Conservation (phyloP, 2,329 filamentous ascomycete genomes). For the Fusarium pseudograminearum region DNA sequence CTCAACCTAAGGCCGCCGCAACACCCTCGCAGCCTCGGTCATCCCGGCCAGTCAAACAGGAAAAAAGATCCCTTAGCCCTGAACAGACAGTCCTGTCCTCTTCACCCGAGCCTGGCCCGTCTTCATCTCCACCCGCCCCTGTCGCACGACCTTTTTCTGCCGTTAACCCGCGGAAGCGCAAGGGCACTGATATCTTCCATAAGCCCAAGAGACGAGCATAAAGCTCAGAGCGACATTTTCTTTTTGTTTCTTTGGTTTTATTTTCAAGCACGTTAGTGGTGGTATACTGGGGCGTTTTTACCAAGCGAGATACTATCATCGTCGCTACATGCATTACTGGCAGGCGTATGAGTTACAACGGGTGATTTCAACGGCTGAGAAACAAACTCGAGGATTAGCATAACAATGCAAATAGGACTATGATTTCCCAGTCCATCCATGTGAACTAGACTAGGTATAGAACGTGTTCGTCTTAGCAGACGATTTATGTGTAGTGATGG, state of each 20-base stretch:
- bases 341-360: constrained; percentile 5
- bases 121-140: constrained; percentile 38
- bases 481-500: neutral
- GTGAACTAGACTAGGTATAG: constrained; percentile 12
- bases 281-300: constrained; percentile 2
- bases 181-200: constrained; percentile 64
- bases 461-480: neutral
- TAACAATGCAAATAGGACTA: neutral
- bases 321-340: constrained; percentile 4
- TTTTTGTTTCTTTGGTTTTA: neutral
- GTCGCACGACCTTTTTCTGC: constrained; percentile 16
- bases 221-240: neutral
- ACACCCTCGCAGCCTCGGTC: constrained; percentile 25
- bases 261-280: neutral
- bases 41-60: constrained; percentile 12
- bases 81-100: constrained; percentile 39
- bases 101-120: constrained; percentile 32
- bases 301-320: neutral
- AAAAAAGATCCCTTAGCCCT: constrained; percentile 26
- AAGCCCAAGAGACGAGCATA: constrained; percentile 55
- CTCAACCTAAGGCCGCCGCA: constrained; percentile 33
- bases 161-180: constrained; percentile 55
- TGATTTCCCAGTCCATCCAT: neutral
- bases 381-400: constrained; percentile 8
- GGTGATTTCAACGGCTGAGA: neutral